Percentiles rank a stretch among this genome's conserved stretches.
phyloP scores from a whole-genome alignment of 805 yeast genomes.

The Debaryomyces hansenii region DNA sequence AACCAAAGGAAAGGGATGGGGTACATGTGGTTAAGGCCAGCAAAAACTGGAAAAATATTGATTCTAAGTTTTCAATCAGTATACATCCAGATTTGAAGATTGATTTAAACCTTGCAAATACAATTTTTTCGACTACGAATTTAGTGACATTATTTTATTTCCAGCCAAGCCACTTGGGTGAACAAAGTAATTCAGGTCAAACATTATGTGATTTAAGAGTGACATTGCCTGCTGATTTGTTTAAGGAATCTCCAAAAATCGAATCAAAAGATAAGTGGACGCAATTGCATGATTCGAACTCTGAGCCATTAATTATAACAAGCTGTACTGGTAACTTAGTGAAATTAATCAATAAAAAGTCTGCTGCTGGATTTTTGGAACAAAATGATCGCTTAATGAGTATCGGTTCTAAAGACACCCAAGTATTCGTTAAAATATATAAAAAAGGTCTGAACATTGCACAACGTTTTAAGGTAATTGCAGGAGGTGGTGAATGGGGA shows the following conservation, averaged over 20 bases:
- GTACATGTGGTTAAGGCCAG: conserved; percentile 27
- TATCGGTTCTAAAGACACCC: conserved; percentile 42
- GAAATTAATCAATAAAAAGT: conserved; percentile 50
- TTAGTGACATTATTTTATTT: conserved; percentile 37
- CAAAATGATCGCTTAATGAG: conserved; percentile 39
- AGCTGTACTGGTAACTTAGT: conserved; percentile 57
- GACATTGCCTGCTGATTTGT: conserved; percentile 16
- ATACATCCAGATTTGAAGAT: conserved; percentile 14
- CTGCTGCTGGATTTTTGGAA: conserved; percentile 61
- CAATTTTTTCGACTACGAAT: conserved; percentile 35
- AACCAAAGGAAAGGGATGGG: conserved; percentile 34
- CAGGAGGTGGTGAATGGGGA: conserved; percentile 81
- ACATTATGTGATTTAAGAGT: conserved; percentile 27
- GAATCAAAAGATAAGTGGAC: conserved; percentile 32
- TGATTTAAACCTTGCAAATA: conserved; percentile 36
- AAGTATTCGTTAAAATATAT: conserved; percentile 37
- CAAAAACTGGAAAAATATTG: conserved; percentile 39
- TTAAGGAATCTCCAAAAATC: conserved; percentile 4
- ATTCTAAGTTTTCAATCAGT: conserved; percentile 20
- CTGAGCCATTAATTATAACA: conserved; percentile 43
- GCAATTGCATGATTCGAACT: conserved; percentile 22
- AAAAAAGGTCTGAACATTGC: conserved; percentile 10
- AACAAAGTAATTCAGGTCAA: conserved; percentile 23
- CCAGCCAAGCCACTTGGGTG: conserved; percentile 14
- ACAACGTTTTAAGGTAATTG: conserved; percentile 52